Evolutionary conservation across 106 monocot species (phyloP), one percentile per base, ranked within the genome.

Genomic region (Dendrobium officinale): DNA sequence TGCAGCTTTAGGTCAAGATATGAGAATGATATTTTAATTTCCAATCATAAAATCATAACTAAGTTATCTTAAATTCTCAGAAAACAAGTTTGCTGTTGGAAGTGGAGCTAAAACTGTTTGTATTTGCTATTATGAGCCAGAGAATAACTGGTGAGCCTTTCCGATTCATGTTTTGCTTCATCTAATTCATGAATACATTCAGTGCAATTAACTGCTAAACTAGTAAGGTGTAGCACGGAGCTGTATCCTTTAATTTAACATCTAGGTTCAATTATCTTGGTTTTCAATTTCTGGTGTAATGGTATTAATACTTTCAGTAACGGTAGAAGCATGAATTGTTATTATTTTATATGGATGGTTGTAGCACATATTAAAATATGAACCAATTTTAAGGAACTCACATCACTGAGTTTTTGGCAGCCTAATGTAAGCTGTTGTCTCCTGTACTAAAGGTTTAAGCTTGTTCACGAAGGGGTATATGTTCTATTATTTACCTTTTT

Each of bases 1-100:
- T 74, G 43, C n/a, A 74, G 74, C 43, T 74, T 74, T 74, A 42
- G 17, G 41, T 44, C 5, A 74, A 20, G 29, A 43, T 74, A 74
- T 43, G n/a, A 74, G 74, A 74, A 74, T 11, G 9, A 19, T 42
- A 19, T 41, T 74, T 19, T 43, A 6, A 43, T 74, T n/a, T 74
- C 43, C 27, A 74, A 10, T 47, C 27, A 2, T 27, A 13, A 76
- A 74, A 10, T 47, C 27, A 2, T 27, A 13, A 76, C 76, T 26
- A 49, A 44, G 48, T 43, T 43, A 49, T 76, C 24, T 76, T 42
- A 48, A 26, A 76, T 87, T 87, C 82, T 68, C 93, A 99, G 99
- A 99, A 90, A 99, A 99, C 79, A 99, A 99, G 78, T 99, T 99
- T 86, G 99, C 99, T 77, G 99, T 99, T 40, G 99, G 99, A 87